A percentile compares a stretch with the other conserved stretches of the same genome.
These are phyloP conservation scores for Biscogniauxia marginata DNA, from an alignment of 2,329 filamentous ascomycete genomes.

Conservation along the genomic window DNA sequence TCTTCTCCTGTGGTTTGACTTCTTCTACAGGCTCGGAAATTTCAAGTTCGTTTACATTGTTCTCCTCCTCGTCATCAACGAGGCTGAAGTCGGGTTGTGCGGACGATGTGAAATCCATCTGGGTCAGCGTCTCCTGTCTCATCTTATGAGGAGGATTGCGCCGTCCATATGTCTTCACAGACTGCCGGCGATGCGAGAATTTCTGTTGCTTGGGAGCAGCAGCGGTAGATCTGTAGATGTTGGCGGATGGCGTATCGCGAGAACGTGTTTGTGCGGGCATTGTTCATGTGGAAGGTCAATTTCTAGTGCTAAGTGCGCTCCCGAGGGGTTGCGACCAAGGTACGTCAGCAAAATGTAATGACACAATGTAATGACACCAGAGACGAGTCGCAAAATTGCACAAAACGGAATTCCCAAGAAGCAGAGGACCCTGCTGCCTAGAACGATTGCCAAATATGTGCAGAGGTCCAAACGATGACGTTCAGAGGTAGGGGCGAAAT, in stretches of 20 bases:
- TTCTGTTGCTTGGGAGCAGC: slow-evolving; percentile 26
- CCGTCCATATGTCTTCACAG: slow-evolving; percentile 27
- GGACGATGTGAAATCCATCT: slow-evolving; percentile 30
- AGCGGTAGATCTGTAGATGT: slow-evolving; percentile 24
- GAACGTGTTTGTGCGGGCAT: slow-evolving; percentile 29
- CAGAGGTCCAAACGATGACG: slow-evolving; percentile 7
- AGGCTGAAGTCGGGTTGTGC: slow-evolving; percentile 17
- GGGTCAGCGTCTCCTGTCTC: slow-evolving; percentile 30
- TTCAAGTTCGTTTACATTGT: slow-evolving; percentile 1
- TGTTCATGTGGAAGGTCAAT: slow-evolving; percentile 3
- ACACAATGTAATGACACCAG: background rate
- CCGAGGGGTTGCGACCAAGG: background rate
- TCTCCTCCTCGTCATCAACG: slow-evolving; percentile 19
- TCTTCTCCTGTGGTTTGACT: slow-evolving; percentile 7
- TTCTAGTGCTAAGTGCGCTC: background rate
- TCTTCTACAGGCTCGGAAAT: slow-evolving; percentile 4
- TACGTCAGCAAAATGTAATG: too few species aligned
- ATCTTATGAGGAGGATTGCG: slow-evolving; percentile 11
- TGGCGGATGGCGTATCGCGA: slow-evolving; percentile 15
- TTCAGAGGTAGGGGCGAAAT: slow-evolving; percentile 4
- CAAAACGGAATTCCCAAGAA: background rate
- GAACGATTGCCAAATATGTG: background rate
- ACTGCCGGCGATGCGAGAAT: slow-evolving; percentile 25
- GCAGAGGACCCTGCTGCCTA: background rate
- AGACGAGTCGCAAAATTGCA: background rate